A percentile compares a stretch with the other conserved stretches of the same genome.
These are phyloP conservation scores for Gossypium schwendimanii DNA, from an alignment of 441 rosid species.

Conservation along the genomic window DNA sequence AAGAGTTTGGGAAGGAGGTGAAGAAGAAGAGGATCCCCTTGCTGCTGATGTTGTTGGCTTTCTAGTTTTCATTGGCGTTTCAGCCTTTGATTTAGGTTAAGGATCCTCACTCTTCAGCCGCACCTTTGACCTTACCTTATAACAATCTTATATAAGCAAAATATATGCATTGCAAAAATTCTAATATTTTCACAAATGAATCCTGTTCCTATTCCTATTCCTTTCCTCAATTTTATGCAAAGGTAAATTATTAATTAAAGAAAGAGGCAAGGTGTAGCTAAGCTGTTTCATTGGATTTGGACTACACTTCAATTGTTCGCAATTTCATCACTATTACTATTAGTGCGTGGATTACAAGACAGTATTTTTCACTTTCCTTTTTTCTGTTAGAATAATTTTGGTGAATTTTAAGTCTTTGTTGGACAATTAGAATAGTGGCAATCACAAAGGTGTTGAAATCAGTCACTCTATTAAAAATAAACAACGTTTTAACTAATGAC, in stretches of 20 bases:
- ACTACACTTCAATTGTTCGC: neutral
- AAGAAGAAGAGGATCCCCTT: neutral
- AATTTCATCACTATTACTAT: neutral
- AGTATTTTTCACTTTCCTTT: too few species aligned
- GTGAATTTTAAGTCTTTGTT: neutral
- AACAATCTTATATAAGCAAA: neutral
- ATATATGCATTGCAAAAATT: too few species aligned
- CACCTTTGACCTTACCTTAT: neutral
- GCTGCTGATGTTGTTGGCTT: neutral
- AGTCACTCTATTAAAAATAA: neutral
- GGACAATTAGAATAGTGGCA: neutral
- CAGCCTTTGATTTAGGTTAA: neutral
- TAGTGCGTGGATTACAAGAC: neutral
- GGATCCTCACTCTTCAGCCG: neutral
- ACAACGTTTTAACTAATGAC: neutral
- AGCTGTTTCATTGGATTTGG: neutral
- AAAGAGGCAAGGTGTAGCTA: too few species aligned
- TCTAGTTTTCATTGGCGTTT: slow-evolving; percentile 3
- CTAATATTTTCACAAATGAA: too few species aligned
- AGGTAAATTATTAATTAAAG: too few species aligned
- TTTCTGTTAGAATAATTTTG: too few species aligned
- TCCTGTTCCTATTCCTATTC: too few species aligned
- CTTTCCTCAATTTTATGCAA: too few species aligned
- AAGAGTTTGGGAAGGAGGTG: neutral
- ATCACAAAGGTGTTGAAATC: neutral